These are phyloP conservation scores for Houttuynia cordata DNA, from an alignment of 164 flowering plant genomes.

Conservation along the genomic window DNA sequence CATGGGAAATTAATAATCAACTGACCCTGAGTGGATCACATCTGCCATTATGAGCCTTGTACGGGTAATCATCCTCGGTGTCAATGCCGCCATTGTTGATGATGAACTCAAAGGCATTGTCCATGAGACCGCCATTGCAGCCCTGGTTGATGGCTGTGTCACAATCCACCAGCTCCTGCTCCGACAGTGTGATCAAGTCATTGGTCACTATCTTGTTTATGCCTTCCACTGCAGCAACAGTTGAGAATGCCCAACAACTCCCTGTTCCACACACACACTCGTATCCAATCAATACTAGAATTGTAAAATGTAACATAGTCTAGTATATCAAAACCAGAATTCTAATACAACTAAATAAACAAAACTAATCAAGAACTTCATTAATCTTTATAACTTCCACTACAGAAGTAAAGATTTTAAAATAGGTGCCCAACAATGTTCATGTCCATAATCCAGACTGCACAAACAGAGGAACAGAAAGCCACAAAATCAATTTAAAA, in stretches of 20 bases:
- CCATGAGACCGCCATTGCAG: conserved; percentile 7
- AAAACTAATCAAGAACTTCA: too few relatives aligned
- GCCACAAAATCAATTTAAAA: too few relatives aligned
- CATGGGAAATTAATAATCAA: not conserved
- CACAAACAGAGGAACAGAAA: too few relatives aligned
- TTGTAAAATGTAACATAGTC: too few relatives aligned
- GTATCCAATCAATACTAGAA: too few relatives aligned
- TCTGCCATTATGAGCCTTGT: not conserved
- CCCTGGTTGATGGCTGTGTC: conserved; percentile 2
- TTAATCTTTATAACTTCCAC: too few relatives aligned
- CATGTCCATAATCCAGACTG: too few relatives aligned
- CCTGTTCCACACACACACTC: conserved; percentile 1
- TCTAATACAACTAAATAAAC: too few relatives aligned
- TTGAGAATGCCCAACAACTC: conserved; percentile 9
- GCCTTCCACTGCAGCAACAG: conserved; percentile 7
- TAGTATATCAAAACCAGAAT: too few relatives aligned
- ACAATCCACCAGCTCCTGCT: conserved; percentile 12
- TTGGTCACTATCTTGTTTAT: conserved; percentile 5
- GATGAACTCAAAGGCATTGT: conserved; percentile 7
- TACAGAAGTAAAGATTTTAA: too few relatives aligned
- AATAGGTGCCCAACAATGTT: too few relatives aligned
- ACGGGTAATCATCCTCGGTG: conserved; percentile 5
- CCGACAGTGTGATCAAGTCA: conserved; percentile 7
- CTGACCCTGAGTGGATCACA: conserved; percentile 3
- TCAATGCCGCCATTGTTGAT: conserved; percentile 9